phyloP scores from a whole-genome alignment of 2,329 filamentous ascomycete species.

The Bipolaris zeicola region DNA sequence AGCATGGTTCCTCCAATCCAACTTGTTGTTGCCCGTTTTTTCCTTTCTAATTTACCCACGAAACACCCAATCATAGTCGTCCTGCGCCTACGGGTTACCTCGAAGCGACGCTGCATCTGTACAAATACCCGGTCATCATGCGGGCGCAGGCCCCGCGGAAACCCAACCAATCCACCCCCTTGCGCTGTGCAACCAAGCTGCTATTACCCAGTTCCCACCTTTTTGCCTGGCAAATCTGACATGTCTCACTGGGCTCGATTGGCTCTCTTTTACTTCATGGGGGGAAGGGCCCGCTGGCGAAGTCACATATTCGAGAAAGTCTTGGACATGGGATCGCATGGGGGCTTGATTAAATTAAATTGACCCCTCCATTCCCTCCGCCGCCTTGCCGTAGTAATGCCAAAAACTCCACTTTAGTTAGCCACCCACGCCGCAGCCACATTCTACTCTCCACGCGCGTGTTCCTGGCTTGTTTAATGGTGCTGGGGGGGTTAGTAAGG shows the following conservation, averaged over 20 bases:
- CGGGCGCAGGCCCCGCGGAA: constrained; percentile 1
- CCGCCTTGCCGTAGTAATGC: too few species aligned
- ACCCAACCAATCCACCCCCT: neutral
- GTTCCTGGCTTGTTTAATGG: constrained; percentile 1
- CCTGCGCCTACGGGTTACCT: neutral
- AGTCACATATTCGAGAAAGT: neutral
- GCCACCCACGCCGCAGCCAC: too few species aligned
- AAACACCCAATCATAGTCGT: neutral
- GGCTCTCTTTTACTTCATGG: too few species aligned
- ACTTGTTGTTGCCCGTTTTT: too few species aligned
- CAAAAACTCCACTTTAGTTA: too few species aligned
- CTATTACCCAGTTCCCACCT: constrained; percentile 5
- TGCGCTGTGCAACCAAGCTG: constrained; percentile 10
- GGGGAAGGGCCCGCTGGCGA: neutral
- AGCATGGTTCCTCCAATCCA: too few species aligned
- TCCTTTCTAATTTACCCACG: neutral
- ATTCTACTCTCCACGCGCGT: neutral
- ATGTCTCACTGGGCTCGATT: neutral
- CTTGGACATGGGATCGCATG: constrained; percentile 5
- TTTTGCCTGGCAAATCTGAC: neutral
- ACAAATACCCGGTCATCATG: constrained; percentile 23
- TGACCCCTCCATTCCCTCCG: neutral
- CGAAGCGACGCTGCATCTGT: constrained; percentile 9
- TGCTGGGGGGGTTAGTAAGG: too few species aligned
- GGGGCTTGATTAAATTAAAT: constrained; percentile 14